These are phyloP conservation scores for Pleurotus ostreatus DNA, from an alignment of 768 basidiomycete species.

Conservation along the genomic window DNA sequence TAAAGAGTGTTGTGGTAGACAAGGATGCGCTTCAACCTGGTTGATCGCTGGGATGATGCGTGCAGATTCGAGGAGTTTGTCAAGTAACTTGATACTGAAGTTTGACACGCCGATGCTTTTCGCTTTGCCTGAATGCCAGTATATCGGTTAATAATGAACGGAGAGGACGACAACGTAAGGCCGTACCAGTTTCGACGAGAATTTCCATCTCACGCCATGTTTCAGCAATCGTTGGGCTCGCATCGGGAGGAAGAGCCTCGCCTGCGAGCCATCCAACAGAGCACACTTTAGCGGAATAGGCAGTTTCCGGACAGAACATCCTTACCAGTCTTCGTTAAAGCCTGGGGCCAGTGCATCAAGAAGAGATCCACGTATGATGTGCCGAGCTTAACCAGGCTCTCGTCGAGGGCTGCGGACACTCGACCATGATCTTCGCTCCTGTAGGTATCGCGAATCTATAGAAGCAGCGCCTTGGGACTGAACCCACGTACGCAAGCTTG, in stretches of 20 bases:
- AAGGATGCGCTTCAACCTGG: constrained; percentile 56
- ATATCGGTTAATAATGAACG: constrained; percentile 22
- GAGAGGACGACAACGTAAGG: constrained; percentile 15
- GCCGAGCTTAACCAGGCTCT: constrained; percentile 49
- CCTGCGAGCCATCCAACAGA: not conserved
- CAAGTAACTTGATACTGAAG: constrained; percentile 50
- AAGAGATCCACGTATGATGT: constrained; percentile 59
- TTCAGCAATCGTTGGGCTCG: constrained; percentile 32
- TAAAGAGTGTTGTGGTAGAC: constrained; percentile 39
- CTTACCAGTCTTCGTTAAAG: constrained; percentile 29
- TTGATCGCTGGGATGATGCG: constrained; percentile 62
- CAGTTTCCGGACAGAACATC: constrained; percentile 17
- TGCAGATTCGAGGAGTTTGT: constrained; percentile 45
- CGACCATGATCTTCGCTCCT: constrained; percentile 30
- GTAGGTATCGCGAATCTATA: constrained; percentile 13
- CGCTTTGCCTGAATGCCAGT: constrained; percentile 29
- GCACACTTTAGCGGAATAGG: not conserved
- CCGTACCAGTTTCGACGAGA: constrained; percentile 37
- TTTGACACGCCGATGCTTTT: constrained; percentile 71
- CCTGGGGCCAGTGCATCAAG: constrained; percentile 50
- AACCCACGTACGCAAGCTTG: constrained; percentile 28
- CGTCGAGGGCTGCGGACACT: constrained; percentile 34
- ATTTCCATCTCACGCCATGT: constrained; percentile 63
- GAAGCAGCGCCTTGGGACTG: constrained; percentile 13
- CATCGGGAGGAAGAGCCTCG: constrained; percentile 15